Percentiles rank a stretch among this genome's conserved stretches.
These are phyloP conservation scores for Artemisia tridentata DNA, from an alignment of 129 eudicot genomes.

Conservation along the genomic window DNA sequence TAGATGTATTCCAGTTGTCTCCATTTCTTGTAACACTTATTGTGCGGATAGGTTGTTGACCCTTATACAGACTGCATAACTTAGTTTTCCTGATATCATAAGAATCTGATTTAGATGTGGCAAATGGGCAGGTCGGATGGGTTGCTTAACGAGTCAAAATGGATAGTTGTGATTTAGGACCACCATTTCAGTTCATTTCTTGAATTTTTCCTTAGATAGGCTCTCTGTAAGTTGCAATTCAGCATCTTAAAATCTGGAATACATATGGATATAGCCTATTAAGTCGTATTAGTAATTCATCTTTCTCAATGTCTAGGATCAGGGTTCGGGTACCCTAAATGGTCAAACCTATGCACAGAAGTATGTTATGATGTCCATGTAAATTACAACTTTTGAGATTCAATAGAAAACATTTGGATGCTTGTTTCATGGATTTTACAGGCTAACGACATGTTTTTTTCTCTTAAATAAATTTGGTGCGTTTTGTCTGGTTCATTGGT, in stretches of 20 bases:
- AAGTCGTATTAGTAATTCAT: neutral
- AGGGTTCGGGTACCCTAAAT: no score
- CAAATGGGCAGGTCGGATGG: neutral
- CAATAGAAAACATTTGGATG: neutral
- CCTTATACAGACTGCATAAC: neutral
- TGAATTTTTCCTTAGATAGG: slow-evolving; percentile 1
- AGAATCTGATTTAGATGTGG: neutral
- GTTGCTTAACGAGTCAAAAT: neutral
- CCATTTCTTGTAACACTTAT: no score
- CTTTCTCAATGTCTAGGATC: neutral
- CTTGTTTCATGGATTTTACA: neutral
- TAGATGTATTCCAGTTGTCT: no score
- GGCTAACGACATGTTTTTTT: neutral
- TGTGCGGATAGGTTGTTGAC: neutral
- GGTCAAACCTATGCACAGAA: slow-evolving; percentile 3
- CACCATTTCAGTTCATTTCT: slow-evolving; percentile 23
- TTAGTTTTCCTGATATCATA: neutral
- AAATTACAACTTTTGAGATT: no score
- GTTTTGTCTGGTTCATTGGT: neutral
- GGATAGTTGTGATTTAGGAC: slow-evolving; percentile 20
- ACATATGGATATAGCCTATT: neutral
- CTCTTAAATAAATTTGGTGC: neutral
- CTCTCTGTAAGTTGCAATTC: slow-evolving; percentile 12
- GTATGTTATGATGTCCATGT: neutral
- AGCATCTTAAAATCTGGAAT: slow-evolving; percentile 4